Percentiles rank a stretch among this genome's conserved stretches.
phyloP scores from a whole-genome alignment of 371 early-diverging fungal genomes.

The Mycotypha africana region DNA sequence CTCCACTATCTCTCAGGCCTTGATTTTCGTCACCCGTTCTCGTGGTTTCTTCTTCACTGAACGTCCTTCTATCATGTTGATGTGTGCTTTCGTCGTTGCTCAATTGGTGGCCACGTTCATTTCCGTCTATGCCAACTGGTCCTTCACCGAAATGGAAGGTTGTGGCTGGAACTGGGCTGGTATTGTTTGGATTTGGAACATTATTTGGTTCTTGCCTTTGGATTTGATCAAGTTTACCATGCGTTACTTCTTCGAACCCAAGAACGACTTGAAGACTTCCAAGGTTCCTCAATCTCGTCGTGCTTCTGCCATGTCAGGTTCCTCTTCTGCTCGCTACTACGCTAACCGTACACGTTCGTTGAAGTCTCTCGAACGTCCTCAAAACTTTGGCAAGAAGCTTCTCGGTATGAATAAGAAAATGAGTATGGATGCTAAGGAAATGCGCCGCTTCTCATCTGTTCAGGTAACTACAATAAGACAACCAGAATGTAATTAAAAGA shows the following conservation, averaged over 20 bases:
- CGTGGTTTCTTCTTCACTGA: slow-evolving; percentile 55
- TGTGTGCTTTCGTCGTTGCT: slow-evolving; percentile 50
- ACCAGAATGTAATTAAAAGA: no score
- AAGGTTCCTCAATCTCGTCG: slow-evolving; percentile 39
- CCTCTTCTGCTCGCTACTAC: slow-evolving; percentile 41
- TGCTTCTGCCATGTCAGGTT: slow-evolving; percentile 39
- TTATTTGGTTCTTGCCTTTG: slow-evolving; percentile 69
- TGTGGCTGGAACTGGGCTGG: slow-evolving; percentile 58
- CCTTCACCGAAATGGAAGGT: slow-evolving; percentile 49
- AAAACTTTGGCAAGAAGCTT: slow-evolving; percentile 36
- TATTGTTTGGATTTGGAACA: slow-evolving; percentile 76
- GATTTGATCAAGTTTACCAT: slow-evolving; percentile 74
- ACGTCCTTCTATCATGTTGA: slow-evolving; percentile 51
- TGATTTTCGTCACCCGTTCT: slow-evolving; percentile 61
- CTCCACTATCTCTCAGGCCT: slow-evolving; percentile 53
- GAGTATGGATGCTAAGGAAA: slow-evolving; percentile 46
- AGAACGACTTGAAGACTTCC: slow-evolving; percentile 30
- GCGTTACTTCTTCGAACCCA: slow-evolving; percentile 51
- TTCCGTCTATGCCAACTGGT: slow-evolving; percentile 59
- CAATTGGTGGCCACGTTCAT: slow-evolving; percentile 57
- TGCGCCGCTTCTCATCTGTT: slow-evolving; percentile 50
- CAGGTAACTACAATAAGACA: no score
- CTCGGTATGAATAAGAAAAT: slow-evolving; percentile 32
- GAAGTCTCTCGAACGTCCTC: slow-evolving; percentile 36
- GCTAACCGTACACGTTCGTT: slow-evolving; percentile 42